phyloP scores from a whole-genome alignment of 768 basidiomycete genomes.

The Mycena belliarum region DNA sequence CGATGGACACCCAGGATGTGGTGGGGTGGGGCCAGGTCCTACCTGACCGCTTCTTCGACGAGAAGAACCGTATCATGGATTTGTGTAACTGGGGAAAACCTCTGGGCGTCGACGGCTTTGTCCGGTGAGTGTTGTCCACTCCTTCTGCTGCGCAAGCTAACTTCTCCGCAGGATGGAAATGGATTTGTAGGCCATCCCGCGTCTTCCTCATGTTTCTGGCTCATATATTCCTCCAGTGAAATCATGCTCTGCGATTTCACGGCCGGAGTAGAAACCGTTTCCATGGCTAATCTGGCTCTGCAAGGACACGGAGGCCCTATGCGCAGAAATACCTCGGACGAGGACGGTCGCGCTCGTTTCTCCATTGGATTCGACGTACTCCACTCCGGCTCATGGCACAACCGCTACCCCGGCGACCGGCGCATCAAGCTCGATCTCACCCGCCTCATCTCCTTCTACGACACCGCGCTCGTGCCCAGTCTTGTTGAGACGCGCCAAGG shows the following conservation, averaged over 20 bases:
- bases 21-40: constrained; percentile 29
- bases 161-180: constrained; percentile 42
- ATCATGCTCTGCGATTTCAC: constrained; percentile 51
- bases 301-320: background rate
- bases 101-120: constrained; percentile 34
- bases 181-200: constrained; percentile 41
- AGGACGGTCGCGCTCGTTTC: background rate
- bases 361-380: background rate
- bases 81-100: constrained; percentile 36
- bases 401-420: constrained; percentile 35
- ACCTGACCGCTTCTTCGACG: constrained; percentile 22
- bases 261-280: constrained; percentile 38
- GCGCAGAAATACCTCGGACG: background rate
- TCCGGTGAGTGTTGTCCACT: constrained; percentile 22
- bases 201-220: background rate
- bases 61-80: constrained; percentile 27
- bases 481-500: constrained; percentile 32
- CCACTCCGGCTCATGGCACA: constrained; percentile 33
- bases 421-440: constrained; percentile 35
- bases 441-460: constrained; percentile 36
- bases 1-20: constrained; percentile 38
- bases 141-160: background rate
- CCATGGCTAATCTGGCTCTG: constrained; percentile 37
- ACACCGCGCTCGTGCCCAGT: constrained; percentile 36
- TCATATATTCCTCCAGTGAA: constrained; percentile 35